Evolutionary conservation across 2,329 filamentous ascomycete species (phyloP), one percentile per base, ranked within the genome.

Genomic region (Madurella mycetomatis): DNA sequence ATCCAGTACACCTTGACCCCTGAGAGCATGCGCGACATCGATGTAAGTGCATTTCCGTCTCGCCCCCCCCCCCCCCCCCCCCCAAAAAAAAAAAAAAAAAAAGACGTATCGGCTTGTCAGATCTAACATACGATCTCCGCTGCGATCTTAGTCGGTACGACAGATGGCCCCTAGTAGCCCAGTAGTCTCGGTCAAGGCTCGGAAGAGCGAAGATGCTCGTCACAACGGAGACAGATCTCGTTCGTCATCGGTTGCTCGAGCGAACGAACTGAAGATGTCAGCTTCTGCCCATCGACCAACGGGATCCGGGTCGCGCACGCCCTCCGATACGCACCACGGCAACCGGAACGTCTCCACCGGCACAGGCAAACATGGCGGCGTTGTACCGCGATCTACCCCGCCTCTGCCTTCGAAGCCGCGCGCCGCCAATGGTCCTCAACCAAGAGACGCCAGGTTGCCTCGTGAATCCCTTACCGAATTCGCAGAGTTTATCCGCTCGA

Each of bases 401-500:
- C 64, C 68, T 0, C 61, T 65, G 50, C 61, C 69, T 41, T 64
- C 67, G 7, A 72, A 67, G 44, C 57, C 66, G n/a, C 70, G 70
- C 17, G 60, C 62, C 15, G 65, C 63, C 18, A 66, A 63, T 18
- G 62, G 56, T 4, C 64, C 68, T 9, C 69, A 71, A 62, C 83
- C 90, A 19, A 82, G 91, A 59, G 91, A 96, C 61, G 85, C 90
- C 1, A 81, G 87, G 57, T 76, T 88, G 9, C 78, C 83, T 9
- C 76, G 79, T 5, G 87, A 92, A 58, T 90, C 90, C 0, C 82
- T 87, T 9, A 79, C 84, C 44, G 92, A 96, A 64, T 90, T 96
- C 72, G 88, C 90, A 18, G 87, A 95, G 55, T 96, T 96, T 67
- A 90, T 95, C 64, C 86, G 90, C 56, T 88, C 87, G 1, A 95